Percentiles rank a stretch among this genome's conserved stretches.
Conservation (phyloP, 805 yeast genomes). For the Metschnikowia dekortorum region DNA sequence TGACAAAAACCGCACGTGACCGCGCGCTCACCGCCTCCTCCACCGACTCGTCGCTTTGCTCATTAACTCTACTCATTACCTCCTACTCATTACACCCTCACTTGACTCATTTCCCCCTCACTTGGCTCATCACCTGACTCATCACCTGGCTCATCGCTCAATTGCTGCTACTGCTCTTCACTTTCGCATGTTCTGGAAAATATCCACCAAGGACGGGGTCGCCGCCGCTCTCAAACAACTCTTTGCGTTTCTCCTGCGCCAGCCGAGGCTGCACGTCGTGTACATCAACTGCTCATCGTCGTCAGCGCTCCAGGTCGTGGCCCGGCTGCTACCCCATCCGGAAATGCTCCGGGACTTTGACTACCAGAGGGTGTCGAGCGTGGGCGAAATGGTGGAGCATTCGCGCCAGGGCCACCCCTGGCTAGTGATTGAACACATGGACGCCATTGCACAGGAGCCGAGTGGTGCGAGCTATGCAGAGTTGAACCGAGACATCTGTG, state of each 20-base stretch:
- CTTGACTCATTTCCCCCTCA: not conserved
- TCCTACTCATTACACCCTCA: not conserved
- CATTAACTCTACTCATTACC: no score
- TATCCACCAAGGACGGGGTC: conserved; percentile 1
- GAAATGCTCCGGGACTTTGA: conserved; percentile 6
- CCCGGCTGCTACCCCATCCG: conserved; percentile 2
- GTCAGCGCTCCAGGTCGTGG: conserved; percentile 11
- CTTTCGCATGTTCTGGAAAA: conserved; percentile 6
- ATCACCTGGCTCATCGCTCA: not conserved
- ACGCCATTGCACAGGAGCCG: conserved; percentile 15
- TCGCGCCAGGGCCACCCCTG: conserved; percentile 3
- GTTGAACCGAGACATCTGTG: conserved; percentile 10
- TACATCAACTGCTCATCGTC: conserved; percentile 15
- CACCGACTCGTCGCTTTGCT: no score
- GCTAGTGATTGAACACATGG: conserved; percentile 16
- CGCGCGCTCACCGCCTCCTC: no score
- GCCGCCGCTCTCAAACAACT: conserved; percentile 6
- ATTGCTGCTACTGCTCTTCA: not conserved
- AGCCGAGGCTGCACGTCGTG: conserved; percentile 1
- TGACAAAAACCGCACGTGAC: no score
- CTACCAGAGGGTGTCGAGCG: conserved; percentile 13
- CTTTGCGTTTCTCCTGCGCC: conserved; percentile 5
- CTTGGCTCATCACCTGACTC: not conserved
- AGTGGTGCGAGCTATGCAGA: conserved; percentile 4
- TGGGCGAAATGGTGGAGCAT: conserved; percentile 7